Percentiles rank a stretch among this genome's conserved stretches.
phyloP scores from a whole-genome alignment of 257 asterid species.

The Cruciata laevipes region DNA sequence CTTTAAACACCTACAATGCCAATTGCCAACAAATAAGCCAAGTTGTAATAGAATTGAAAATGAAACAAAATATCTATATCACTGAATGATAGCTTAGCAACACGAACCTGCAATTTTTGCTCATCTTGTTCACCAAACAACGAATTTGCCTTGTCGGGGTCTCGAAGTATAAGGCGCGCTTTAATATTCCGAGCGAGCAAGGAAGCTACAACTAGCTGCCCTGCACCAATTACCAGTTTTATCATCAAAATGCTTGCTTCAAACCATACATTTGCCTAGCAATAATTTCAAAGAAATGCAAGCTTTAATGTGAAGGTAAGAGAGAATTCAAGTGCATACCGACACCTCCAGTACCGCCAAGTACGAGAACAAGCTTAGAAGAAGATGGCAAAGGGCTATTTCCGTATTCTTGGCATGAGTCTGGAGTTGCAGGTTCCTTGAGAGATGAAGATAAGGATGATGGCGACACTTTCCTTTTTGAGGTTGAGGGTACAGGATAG shows the following conservation, averaged over 20 bases:
- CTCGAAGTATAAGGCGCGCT: constrained; percentile 65
- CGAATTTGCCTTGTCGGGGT: constrained; percentile 62
- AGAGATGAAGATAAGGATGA: constrained; percentile 18
- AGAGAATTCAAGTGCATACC: constrained; percentile 32
- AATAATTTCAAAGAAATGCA: not conserved
- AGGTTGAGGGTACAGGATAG: not conserved
- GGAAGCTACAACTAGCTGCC: constrained; percentile 90
- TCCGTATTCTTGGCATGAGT: constrained; percentile 8
- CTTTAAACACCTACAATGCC: constrained; percentile 60
- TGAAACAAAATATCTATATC: not conserved
- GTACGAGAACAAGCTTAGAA: constrained; percentile 79
- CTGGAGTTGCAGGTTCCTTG: constrained; percentile 26
- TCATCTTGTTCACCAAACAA: constrained; percentile 78
- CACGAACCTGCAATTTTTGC: constrained; percentile 56
- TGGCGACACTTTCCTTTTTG: constrained; percentile 4
- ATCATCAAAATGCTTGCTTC: not conserved
- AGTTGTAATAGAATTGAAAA: not conserved
- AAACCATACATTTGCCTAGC: not conserved
- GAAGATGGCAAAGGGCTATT: constrained; percentile 20
- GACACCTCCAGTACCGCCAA: constrained; percentile 98
- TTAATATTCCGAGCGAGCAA: constrained; percentile 59
- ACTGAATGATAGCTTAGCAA: constrained; percentile 6
- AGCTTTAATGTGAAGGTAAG: not conserved
- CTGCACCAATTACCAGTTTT: constrained; percentile 25
- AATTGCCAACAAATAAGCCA: constrained; percentile 23